These are phyloP conservation scores for Yamadazyma epiphylla DNA, from an alignment of 1,139 yeast species.

Conservation along the genomic window DNA sequence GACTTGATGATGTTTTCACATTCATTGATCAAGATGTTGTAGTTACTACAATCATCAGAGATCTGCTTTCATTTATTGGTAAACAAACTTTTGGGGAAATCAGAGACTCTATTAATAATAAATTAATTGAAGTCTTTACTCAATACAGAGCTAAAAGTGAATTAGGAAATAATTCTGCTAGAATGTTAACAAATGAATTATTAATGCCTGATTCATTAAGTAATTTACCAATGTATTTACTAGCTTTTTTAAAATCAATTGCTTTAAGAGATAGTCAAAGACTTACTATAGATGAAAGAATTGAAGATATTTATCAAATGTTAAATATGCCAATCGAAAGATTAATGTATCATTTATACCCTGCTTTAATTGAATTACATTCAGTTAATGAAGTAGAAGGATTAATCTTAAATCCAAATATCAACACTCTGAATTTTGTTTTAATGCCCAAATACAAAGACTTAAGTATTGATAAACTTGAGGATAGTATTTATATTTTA, in stretches of 20 bases:
- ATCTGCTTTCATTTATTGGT: slow-evolving; percentile 60
- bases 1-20: slow-evolving; percentile 69
- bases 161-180: slow-evolving; percentile 44
- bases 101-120: slow-evolving; percentile 59
- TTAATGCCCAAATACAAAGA: slow-evolving; percentile 50
- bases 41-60: slow-evolving; percentile 68
- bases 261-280: slow-evolving; percentile 54
- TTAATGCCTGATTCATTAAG: slow-evolving; percentile 80
- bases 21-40: slow-evolving; percentile 85
- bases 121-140: slow-evolving; percentile 69
- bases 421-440: slow-evolving; percentile 44
- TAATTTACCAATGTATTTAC: slow-evolving; percentile 63
- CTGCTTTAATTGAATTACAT: slow-evolving; percentile 76
- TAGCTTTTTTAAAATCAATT: slow-evolving; percentile 66
- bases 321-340: slow-evolving; percentile 55
- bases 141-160: slow-evolving; percentile 63
- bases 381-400: slow-evolving; percentile 57
- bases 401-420: slow-evolving; percentile 30
- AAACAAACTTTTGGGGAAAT: slow-evolving; percentile 59
- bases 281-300: slow-evolving; percentile 51
- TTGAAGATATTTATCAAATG: slow-evolving; percentile 55
- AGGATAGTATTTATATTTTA: slow-evolving; percentile 75
- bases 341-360: slow-evolving; percentile 69
- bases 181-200: slow-evolving; percentile 58
- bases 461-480: slow-evolving; percentile 42